Base-by-base conservation (phyloP, 495 filamentous ascomycete species). In the Annulohypoxylon maeteangense region DNA sequence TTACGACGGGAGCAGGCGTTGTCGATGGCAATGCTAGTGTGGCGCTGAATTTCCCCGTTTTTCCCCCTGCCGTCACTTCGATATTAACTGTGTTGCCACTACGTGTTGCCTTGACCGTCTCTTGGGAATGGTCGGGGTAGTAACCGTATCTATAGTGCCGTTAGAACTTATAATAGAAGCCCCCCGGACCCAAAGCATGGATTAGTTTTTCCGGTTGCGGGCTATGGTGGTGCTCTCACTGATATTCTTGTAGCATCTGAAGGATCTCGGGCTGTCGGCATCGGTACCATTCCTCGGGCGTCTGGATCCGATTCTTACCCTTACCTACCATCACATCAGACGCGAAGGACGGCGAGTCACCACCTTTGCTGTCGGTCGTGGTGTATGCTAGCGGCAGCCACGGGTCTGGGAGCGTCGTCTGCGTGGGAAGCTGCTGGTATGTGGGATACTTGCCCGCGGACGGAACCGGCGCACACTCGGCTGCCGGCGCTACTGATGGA, bases 181-280 rank as follows among this genome's bases (percentile, higher is more conserved):
- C 27, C 27, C 3, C 6, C 27, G 27, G 8, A 38, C 12, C 10
- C 7, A 12, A 12, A 38, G 8, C 7, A 3, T 7, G 11, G 36
- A 12, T n/a, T n/a, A 29, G 6, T 29, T 3, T 29, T 29, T 29
- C 32, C 4, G 5, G 10, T 10, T 7, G 7, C 4, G 5, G 12
- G 29, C 14, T n/a, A 4, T 0, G 18, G 0, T 14, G 67, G n/a
- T n/a, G n/a, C n/a, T n/a, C 73, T 50, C 48, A 76, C 77, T 86
- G 84, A 75, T 86, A 86, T 58, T 87, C 82, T 61, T 86, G 83
- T 22, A 87, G 74, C 72, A 86, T 65, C 69, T 82, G 80, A 29
- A 86, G 10, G 67, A 87, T 84, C 75, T 86, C 83, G 8, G 84
- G 85, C 74, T 84, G 83, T 6, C 82, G 80, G 69, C 84, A 87